These are phyloP conservation scores for Eucalyptus pauciflora DNA, from an alignment of 345 rosid genomes.

Conservation along the genomic window DNA sequence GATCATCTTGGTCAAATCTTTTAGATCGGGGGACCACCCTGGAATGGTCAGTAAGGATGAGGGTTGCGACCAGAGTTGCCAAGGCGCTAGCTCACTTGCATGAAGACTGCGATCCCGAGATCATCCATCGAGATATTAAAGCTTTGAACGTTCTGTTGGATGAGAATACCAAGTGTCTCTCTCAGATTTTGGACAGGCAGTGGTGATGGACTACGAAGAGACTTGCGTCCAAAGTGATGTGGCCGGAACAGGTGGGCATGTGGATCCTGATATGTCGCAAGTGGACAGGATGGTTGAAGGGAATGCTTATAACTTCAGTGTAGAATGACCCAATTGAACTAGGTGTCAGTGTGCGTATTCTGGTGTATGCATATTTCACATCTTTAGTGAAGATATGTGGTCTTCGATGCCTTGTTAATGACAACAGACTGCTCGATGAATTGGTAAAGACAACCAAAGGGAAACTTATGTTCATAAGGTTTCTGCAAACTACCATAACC, in stretches of 20 bases:
- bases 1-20: not conserved
- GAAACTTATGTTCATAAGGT: not conserved
- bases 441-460: not conserved
- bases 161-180: not conserved
- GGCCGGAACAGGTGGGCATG: not conserved
- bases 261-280: not conserved
- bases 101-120: not conserved
- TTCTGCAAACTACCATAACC: not conserved
- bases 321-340: not conserved
- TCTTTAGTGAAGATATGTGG: not conserved
- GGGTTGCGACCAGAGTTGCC: not conserved
- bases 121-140: not conserved
- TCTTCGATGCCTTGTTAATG: not conserved
- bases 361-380: not conserved
- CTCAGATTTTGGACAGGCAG: not conserved
- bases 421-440: not conserved
- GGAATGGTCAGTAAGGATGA: not conserved
- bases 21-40: not conserved
- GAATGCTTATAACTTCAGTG: not conserved
- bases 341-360: fast-evolving
- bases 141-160: not conserved
- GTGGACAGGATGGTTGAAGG: not conserved
- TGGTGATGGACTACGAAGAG: not conserved
- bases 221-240: not conserved
- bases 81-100: not conserved